Evolutionary conservation across 208 protist species (phyloP).

Genomic region (Acanthamoeba castellanii): DNA sequence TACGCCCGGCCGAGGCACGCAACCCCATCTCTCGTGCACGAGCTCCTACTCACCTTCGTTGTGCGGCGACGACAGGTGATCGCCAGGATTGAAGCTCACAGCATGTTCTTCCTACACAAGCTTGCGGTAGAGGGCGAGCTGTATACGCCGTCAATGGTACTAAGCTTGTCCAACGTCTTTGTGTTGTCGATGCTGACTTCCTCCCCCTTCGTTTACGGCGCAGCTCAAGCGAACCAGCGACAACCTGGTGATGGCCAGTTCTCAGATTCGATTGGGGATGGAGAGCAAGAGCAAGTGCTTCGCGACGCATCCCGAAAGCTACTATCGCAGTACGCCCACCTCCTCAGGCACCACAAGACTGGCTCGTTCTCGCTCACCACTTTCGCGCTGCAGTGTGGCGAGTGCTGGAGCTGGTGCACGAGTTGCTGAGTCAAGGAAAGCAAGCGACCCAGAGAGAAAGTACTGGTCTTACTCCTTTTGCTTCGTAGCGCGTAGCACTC

Average conservation of each 20-base stretch:
- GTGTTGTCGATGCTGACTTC: not conserved
- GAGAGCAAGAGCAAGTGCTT: not conserved
- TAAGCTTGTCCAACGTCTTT: not conserved
- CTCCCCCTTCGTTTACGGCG: not conserved
- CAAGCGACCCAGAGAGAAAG: conserved; percentile 48
- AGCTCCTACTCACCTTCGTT: not conserved
- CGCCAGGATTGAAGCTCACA: not conserved
- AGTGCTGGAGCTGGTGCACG: conserved; percentile 50
- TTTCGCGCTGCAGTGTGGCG: not conserved
- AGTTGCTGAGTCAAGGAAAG: not conserved
- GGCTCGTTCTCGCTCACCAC: not conserved
- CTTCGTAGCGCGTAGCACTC: not conserved
- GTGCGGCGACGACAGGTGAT: not conserved
- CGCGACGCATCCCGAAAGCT: not conserved
- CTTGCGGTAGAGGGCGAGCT: not conserved
- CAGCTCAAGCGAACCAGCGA: not conserved
- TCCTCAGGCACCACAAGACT: not conserved
- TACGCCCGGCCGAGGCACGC: not conserved
- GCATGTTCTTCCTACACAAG: not conserved
- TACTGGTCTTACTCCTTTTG: not conserved
- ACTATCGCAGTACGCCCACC: not conserved
- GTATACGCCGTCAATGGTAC: not conserved
- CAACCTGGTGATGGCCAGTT: not conserved
- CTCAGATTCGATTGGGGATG: not conserved
- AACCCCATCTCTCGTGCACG: too few species aligned